Evolutionary conservation across 169 alveolate species (phyloP), one percentile per base, ranked within the genome.

Genomic region (Pseudocohnilembus persalinus): DNA sequence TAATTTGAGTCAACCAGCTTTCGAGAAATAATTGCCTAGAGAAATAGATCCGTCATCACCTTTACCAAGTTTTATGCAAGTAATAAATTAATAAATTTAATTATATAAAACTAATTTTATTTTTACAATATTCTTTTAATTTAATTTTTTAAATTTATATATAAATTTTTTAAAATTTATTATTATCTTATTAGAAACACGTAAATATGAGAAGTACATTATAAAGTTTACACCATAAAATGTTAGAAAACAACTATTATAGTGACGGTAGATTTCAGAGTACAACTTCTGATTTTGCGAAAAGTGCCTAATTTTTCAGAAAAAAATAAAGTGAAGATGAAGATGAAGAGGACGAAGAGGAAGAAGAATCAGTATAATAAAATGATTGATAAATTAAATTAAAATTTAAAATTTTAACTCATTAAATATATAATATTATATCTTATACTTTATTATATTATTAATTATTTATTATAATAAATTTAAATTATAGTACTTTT

Each of bases 41-140:
- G 84, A 79, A 79, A 79, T 68, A 79, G 84, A 79, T 29, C 76
- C 76, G 20, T 49, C 34, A 16, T 79, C 84, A 4, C 84, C 84
- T 26, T 32, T 79, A 1, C 84, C 84, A 16, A 79, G 84, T 79
- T 79, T 79, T 63, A 79, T 79, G 84, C 84, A 79, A 79, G 84
- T 79, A 79, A 35, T 27, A 34, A 79, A 49, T 49, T 49, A 11
- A 49, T 49, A 49, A 11, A n/a, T n/a, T n/a, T n/a, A n/a, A n/a
- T n/a, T n/a, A n/a, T n/a, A n/a, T n/a, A n/a, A n/a, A n/a, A n/a
- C n/a, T 29, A 29, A 25, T 24, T 73, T 73, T 73, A 25, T 73
- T 24, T 28, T 24, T 28, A 25, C 20, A 25, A 25, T 28, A n/a
- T 16, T 29, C 27, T 27, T 75, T 32, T 28, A 16, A 63, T 1